Evolutionary conservation across 2,329 filamentous ascomycete genomes (phyloP).

Genomic region (Hypoxylon sp.): DNA sequence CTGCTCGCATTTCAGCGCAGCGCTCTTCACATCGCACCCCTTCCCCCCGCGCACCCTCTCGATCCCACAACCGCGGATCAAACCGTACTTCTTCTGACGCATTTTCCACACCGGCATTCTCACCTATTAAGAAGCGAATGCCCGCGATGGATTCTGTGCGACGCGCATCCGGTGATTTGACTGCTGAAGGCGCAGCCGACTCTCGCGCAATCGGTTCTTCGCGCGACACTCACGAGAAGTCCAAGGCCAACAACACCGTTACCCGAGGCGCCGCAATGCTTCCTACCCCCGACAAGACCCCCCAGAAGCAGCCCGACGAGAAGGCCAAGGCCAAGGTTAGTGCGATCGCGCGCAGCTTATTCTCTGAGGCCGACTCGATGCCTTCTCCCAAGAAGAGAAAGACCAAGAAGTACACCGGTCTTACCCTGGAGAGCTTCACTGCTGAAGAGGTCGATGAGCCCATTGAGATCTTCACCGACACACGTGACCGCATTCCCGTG

Average conservation of each 20-base stretch:
- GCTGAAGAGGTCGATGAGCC: constrained; percentile 67
- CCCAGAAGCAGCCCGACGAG: constrained; percentile 70
- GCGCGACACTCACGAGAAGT: constrained; percentile 47
- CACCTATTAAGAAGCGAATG: constrained; percentile 66
- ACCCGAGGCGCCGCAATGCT: constrained; percentile 68
- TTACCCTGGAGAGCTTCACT: constrained; percentile 69
- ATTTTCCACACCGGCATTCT: constrained; percentile 60
- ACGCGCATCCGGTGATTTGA: constrained; percentile 62
- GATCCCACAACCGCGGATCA: constrained; percentile 50
- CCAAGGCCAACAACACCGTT: constrained; percentile 51
- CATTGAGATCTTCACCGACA: constrained; percentile 84
- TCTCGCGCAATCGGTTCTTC: constrained; percentile 55
- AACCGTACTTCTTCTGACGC: constrained; percentile 46
- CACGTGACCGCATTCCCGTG: constrained; percentile 80
- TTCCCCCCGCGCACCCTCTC: constrained; percentile 58
- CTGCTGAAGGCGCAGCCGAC: constrained; percentile 60
- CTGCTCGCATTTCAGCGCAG: constrained; percentile 69
- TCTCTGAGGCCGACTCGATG: constrained; percentile 70
- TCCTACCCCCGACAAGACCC: constrained; percentile 84
- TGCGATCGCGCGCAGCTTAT: constrained; percentile 71
- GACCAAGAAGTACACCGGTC: constrained; percentile 68
- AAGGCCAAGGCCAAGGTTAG: constrained; percentile 65
- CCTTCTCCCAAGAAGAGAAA: constrained; percentile 68
- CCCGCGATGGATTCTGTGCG: constrained; percentile 62
- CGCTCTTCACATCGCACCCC: constrained; percentile 67